Base-by-base conservation (phyloP, 345 rosid species). In the Combretum micranthum region DNA sequence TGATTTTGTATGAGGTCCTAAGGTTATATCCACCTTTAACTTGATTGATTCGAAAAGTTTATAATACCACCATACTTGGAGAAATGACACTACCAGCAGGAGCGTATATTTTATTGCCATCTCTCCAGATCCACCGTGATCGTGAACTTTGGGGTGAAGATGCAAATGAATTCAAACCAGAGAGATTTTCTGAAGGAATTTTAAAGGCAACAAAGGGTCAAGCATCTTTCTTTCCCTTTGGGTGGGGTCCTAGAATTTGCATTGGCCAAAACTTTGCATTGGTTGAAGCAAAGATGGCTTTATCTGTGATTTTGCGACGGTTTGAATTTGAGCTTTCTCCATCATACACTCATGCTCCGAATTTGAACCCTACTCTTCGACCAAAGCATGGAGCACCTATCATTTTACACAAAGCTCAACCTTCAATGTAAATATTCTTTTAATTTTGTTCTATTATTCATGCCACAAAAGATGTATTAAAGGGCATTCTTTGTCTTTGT, bases 1-100 rank as follows among this genome's bases (percentile, higher is more conserved):
- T 65, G 69, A 65, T 65, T 21, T 51, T 65, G 3, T 21, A 58
- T 45, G 69, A 65, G 59, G 64, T 52, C 7, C 18, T 59, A 20
- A 32, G 69, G 57, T 44, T 59, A 42, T 45, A 52, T 13, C 69
- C 69, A 25, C 64, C 69, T 1, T 11, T 15, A 8, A 43, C 9
- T 0, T 3, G 3, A 25, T 0, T 51, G 10, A 1, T 0, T 13
- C 53, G 64, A 3, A 15, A 2, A 10, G 50, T 39, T 20, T 12
- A 39, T 13, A 52, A 52, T 53, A 52, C 44, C 15, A 57, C 47
- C 16, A 64, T 26, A 16, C 58, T 65, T 4, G 69, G 68, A 25
- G 18, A 55, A 1, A 43, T 18, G 13, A 59, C 19, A 21, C 26
- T 65, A 20, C 59, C 64, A 12, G 47, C 59, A 10, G 49, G 63